Percentiles rank a stretch among this genome's conserved stretches.
Evolutionary conservation across 768 basidiomycete genomes (phyloP).

Genomic region (Coprinopsis marcescibilis): DNA sequence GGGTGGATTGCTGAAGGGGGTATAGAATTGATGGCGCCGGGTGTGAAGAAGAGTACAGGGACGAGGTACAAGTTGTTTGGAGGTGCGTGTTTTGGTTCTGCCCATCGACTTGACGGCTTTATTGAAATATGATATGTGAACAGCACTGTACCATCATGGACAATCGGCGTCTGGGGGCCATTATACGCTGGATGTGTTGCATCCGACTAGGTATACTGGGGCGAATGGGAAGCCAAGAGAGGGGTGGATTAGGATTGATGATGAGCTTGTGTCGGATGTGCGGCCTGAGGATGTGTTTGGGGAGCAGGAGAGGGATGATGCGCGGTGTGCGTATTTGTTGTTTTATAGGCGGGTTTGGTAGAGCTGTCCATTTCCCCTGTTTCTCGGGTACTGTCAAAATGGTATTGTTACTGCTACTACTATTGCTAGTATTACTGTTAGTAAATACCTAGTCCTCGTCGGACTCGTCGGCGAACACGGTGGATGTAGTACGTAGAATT

Average conservation of each 20-base stretch:
- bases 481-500: too few relatives aligned
- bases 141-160: constrained; percentile 93
- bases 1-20: background rate
- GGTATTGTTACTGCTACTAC: too few relatives aligned
- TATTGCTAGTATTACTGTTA: too few relatives aligned
- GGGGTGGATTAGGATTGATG: constrained; percentile 92
- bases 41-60: constrained; percentile 36
- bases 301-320: constrained; percentile 44
- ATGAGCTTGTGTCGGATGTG: constrained; percentile 80
- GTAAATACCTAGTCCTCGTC: too few relatives aligned
- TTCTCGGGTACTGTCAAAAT: too few relatives aligned
- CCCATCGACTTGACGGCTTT: background rate
- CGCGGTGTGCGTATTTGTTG: constrained; percentile 77
- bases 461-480: too few relatives aligned
- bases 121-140: background rate
- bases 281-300: constrained; percentile 69
- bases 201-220: constrained; percentile 54
- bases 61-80: constrained; percentile 79
- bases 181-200: constrained; percentile 88
- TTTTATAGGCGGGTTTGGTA: constrained; percentile 65
- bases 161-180: constrained; percentile 87
- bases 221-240: constrained; percentile 39
- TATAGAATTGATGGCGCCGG: constrained; percentile 57
- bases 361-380: constrained; percentile 14
- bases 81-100: constrained; percentile 38